Evolutionary conservation across 1,284 basidiomycete genomes (phyloP).

Genomic region (Trametes sp.): DNA sequence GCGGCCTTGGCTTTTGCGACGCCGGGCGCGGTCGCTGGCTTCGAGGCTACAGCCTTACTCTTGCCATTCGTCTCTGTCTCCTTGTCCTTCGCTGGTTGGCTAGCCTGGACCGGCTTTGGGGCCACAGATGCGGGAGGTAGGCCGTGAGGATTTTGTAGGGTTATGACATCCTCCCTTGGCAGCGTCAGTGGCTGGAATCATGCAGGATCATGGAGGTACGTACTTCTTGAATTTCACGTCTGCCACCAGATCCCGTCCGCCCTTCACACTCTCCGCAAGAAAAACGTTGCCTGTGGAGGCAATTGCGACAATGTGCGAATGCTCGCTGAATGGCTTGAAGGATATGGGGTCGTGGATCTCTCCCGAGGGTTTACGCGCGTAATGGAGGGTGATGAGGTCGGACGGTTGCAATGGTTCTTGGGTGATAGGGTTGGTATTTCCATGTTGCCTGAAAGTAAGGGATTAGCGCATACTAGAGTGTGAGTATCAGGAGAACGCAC

Average conservation of each 20-base stretch:
- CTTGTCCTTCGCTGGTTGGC: constrained; percentile 42
- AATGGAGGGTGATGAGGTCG: constrained; percentile 90
- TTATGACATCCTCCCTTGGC: constrained; percentile 84
- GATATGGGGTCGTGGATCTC: constrained; percentile 92
- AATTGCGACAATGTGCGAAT: constrained; percentile 91
- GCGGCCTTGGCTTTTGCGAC: constrained; percentile 60
- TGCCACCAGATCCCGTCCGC: constrained; percentile 84
- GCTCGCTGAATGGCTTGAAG: constrained; percentile 92
- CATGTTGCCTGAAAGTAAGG: constrained; percentile 62
- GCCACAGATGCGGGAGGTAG: constrained; percentile 62
- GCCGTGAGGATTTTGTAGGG: constrained; percentile 88
- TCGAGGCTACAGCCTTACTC: constrained; percentile 44
- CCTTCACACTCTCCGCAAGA: constrained; percentile 89
- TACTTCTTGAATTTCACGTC: constrained; percentile 90
- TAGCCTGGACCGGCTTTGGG: constrained; percentile 40
- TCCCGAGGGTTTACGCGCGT: constrained; percentile 80
- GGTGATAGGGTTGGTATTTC: constrained; percentile 87
- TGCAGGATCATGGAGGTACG: constrained; percentile 20
- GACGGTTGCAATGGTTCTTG: constrained; percentile 81
- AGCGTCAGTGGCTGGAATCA: neutral
- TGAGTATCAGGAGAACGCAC: constrained; percentile 52
- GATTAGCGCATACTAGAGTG: constrained; percentile 11
- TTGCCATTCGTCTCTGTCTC: constrained; percentile 41
- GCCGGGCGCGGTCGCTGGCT: constrained; percentile 42
- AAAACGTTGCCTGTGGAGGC: constrained; percentile 93